These are phyloP conservation scores for Ceratobasidium sp. DNA, from an alignment of 1,284 basidiomycete species.

Conservation along the genomic window DNA sequence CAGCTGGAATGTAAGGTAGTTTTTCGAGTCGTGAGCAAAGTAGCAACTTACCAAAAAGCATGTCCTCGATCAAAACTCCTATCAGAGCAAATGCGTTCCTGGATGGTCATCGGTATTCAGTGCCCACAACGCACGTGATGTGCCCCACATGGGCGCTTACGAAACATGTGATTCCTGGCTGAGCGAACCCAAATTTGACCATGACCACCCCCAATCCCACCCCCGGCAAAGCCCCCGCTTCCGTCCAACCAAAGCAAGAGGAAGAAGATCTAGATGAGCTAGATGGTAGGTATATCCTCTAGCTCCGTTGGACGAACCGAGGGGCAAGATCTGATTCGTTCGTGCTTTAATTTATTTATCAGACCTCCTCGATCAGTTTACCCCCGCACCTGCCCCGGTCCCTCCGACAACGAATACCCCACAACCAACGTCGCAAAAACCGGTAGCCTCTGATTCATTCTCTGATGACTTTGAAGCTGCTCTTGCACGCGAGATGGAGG, in stretches of 20 bases:
- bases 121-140: no score
- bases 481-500: constrained; percentile 83
- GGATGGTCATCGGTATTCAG: no score
- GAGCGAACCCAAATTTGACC: constrained; percentile 7
- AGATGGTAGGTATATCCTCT: constrained; percentile 60
- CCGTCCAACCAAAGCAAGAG: constrained; percentile 45
- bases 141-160: neutral
- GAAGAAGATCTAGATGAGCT: constrained; percentile 79
- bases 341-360: constrained; percentile 15
- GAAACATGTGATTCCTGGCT: neutral
- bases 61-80: no score
- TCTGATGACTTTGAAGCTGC: constrained; percentile 70
- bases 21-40: no score
- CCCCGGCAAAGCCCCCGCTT: constrained; percentile 28
- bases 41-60: no score
- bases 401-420: constrained; percentile 44
- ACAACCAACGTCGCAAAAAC: constrained; percentile 44
- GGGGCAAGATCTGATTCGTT: constrained; percentile 21
- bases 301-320: neutral
- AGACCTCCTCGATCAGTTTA: constrained; percentile 64
- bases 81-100: no score
- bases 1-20: no score
- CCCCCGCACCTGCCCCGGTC: constrained; percentile 47
- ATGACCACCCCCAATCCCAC: constrained; percentile 20
- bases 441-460: constrained; percentile 55